Percentiles rank a stretch among this genome's conserved stretches.
phyloP scores from a whole-genome alignment of 345 rosid species.

The Clausena lansium region DNA sequence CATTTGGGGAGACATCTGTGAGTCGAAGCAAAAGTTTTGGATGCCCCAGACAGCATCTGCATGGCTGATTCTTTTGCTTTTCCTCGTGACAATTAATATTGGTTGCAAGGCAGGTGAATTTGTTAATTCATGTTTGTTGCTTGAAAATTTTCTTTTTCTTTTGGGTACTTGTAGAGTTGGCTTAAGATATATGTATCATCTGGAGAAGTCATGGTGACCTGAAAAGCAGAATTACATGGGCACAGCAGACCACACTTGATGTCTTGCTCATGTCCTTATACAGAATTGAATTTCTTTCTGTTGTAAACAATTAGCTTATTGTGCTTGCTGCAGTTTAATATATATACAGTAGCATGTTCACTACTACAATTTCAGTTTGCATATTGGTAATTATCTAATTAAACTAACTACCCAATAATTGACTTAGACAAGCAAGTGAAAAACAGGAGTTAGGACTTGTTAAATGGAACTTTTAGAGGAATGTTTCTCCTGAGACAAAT shows the following conservation, averaged over 20 bases:
- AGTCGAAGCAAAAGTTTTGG: conserved; percentile 34
- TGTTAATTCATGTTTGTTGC: conserved; percentile 51
- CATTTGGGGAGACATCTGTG: conserved; percentile 15
- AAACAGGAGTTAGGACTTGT: neutral
- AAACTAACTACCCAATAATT: neutral
- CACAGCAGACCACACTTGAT: conserved; percentile 15
- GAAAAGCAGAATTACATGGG: conserved; percentile 33
- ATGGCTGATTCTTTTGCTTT: conserved; percentile 34
- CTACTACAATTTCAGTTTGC: neutral
- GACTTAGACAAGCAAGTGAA: neutral
- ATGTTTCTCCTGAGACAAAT: neutral
- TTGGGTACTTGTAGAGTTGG: conserved; percentile 47
- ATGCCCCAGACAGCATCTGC: conserved; percentile 17
- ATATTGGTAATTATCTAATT: neutral
- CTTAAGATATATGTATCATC: conserved; percentile 46
- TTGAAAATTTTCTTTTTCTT: conserved; percentile 24
- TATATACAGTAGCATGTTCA: conserved; percentile 11
- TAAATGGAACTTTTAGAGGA: too few species aligned
- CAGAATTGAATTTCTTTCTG: conserved; percentile 25
- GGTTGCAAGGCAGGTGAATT: conserved; percentile 39
- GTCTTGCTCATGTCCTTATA: conserved; percentile 34
- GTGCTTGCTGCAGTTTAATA: conserved; percentile 18
- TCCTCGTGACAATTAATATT: conserved; percentile 24
- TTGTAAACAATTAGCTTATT: conserved; percentile 33
- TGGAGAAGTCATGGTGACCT: conserved; percentile 22